A percentile compares a stretch with the other conserved stretches of the same genome.
These are phyloP conservation scores for Yamadazyma nakazawae DNA, from an alignment of 805 yeast species.

Conservation along the genomic window DNA sequence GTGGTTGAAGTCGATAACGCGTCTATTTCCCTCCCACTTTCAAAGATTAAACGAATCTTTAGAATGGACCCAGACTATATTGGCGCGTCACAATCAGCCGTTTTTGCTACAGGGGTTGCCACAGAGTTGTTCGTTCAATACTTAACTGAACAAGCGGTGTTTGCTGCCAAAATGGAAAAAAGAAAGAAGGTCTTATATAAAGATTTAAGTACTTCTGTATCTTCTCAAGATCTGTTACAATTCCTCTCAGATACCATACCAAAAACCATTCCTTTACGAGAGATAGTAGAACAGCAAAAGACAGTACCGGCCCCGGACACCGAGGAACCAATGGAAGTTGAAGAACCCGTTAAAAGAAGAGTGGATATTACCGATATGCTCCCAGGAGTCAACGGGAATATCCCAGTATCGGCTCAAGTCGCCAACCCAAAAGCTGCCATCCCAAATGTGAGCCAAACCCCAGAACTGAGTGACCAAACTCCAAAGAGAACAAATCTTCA, in stretches of 20 bases:
- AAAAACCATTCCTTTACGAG: slow-evolving; percentile 49
- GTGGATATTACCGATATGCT: slow-evolving; percentile 10
- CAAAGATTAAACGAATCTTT: slow-evolving; percentile 67
- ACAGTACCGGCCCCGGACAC: slow-evolving; percentile 24
- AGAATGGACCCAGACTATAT: slow-evolving; percentile 73
- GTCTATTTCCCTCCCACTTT: slow-evolving; percentile 50
- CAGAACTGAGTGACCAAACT: neutral
- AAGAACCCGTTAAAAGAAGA: slow-evolving; percentile 2
- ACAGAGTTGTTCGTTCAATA: slow-evolving; percentile 71
- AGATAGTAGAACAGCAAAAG: slow-evolving; percentile 38
- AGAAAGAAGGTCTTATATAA: slow-evolving; percentile 68
- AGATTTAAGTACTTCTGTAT: slow-evolving; percentile 66
- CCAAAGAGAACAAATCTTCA: slow-evolving; percentile 31
- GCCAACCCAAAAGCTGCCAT: neutral
- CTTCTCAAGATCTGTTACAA: slow-evolving; percentile 53
- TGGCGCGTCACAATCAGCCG: slow-evolving; percentile 66
- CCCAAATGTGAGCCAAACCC: neutral
- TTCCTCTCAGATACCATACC: slow-evolving; percentile 71
- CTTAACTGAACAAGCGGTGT: slow-evolving; percentile 66
- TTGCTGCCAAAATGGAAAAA: slow-evolving; percentile 60
- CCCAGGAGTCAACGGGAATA: slow-evolving; percentile 1
- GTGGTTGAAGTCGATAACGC: slow-evolving; percentile 23
- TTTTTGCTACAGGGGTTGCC: slow-evolving; percentile 73
- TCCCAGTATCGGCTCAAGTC: neutral
- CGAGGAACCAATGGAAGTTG: neutral